phyloP scores from a whole-genome alignment of 2,329 filamentous ascomycete genomes.

The Penicillium hordei region DNA sequence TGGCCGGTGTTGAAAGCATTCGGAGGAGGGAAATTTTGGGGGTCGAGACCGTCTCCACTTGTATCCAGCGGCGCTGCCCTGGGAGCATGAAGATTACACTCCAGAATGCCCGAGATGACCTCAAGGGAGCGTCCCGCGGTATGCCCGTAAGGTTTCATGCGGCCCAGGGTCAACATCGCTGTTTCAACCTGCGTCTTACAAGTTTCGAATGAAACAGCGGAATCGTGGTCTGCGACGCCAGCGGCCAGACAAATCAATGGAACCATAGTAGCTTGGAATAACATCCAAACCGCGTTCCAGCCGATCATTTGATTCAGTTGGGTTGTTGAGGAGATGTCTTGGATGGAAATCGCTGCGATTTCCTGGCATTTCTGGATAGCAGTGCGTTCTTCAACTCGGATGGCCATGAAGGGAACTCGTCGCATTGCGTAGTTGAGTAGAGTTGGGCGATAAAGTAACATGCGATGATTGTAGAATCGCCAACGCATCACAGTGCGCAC shows the following conservation, averaged over 20 bases:
- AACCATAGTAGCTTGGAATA: conserved; percentile 76
- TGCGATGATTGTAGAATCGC: conserved; percentile 73
- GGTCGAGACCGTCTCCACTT: not conserved
- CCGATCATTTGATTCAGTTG: conserved; percentile 69
- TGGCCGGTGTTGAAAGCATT: conserved; percentile 1
- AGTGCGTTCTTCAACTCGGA: conserved; percentile 60
- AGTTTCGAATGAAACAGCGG: conserved; percentile 1
- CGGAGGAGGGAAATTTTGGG: not conserved
- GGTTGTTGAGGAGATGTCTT: conserved; percentile 68
- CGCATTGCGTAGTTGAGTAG: conserved; percentile 62
- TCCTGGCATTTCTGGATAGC: conserved; percentile 68
- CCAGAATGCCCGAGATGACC: conserved; percentile 13
- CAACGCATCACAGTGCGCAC: conserved; percentile 73
- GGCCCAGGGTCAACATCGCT: conserved; percentile 13
- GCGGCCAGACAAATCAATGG: conserved; percentile 50
- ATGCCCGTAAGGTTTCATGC: conserved; percentile 13
- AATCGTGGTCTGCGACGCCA: conserved; percentile 3
- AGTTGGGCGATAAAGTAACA: conserved; percentile 69
- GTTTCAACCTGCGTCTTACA: conserved; percentile 16
- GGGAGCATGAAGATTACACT: not conserved
- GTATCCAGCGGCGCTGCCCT: conserved; percentile 20
- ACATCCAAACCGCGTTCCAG: conserved; percentile 76
- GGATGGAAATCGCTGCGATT: conserved; percentile 66
- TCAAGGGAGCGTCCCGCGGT: conserved; percentile 14
- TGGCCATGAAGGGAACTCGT: conserved; percentile 49